Evolutionary conservation across 176 grass and related monocot genomes (phyloP), one percentile per base, ranked within the genome.

Genomic region (Lolium perenne): DNA sequence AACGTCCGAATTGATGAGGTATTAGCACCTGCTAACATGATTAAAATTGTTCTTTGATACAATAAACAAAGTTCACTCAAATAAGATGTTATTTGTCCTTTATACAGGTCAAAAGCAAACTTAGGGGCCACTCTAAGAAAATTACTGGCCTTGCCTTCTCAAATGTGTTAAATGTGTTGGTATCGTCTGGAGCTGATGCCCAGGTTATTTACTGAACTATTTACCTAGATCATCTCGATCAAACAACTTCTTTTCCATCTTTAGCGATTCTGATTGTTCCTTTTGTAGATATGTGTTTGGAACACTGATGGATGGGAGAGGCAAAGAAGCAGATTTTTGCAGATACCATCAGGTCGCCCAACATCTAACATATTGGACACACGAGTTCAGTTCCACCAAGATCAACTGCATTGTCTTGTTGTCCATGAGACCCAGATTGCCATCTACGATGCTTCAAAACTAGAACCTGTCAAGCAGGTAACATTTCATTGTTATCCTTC

Each of bases 1-100:
- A 98, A 98, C 68, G 96, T 98, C 21, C 90, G 93, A 88, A 92
- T 98, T 87, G 96, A 98, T 82, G 96, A 98, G 93, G 96, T 97
- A 87, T 80, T 81, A 70, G 18, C 43, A 56, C 60, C 47, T 74
- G 49, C 74, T 38, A 43, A 77, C 48, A 69, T 71, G 25, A 68
- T 16, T 67, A 71, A 21, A 7, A 72, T 66, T n/a, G 40, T 23
- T 86, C 47, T 80, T 67, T 22, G 40, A 23, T 64, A 16, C 29
- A 61, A 18, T 74, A 49, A 80, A 80, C 56, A 81, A 21, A 29
- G 22, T 26, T 10, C 32, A 69, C 35, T 72, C 12, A 82, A 68
- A 20, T 71, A 53, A 80, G 60, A 51, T 79, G 20, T 32, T 66
- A 14, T 77, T 65, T 29, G 5, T 85, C 50, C 8, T 79, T 60